A percentile compares a stretch with the other conserved stretches of the same genome.
These are phyloP conservation scores for Albugo laibachii DNA, from an alignment of 352 stramenopile species.

Conservation along the genomic window DNA sequence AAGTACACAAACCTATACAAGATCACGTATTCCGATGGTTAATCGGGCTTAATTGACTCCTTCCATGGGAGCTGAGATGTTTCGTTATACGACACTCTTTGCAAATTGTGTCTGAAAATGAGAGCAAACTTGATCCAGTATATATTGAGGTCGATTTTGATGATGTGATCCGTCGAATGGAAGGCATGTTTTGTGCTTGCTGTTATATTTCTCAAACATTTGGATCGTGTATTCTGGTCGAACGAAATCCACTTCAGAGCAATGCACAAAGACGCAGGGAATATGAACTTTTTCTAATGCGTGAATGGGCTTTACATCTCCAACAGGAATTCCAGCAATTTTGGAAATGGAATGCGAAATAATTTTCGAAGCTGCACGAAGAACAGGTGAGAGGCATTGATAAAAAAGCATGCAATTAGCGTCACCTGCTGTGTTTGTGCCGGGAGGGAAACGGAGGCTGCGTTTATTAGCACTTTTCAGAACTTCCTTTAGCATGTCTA, in stretches of 20 bases:
- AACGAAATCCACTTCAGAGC: slow-evolving; percentile 58
- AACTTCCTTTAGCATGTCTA: slow-evolving; percentile 53
- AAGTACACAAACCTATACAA: no score
- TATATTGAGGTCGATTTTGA: no score
- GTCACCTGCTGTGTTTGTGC: slow-evolving; percentile 28
- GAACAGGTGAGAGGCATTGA: neutral
- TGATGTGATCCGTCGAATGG: no score
- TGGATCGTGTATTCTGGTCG: slow-evolving; percentile 26
- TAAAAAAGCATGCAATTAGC: neutral
- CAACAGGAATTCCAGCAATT: slow-evolving; percentile 28
- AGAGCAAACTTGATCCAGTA: no score
- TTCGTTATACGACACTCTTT: no score
- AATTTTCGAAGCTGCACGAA: slow-evolving; percentile 24
- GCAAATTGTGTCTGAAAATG: no score
- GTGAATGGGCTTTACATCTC: slow-evolving; percentile 29
- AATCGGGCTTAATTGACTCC: no score
- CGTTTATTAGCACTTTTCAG: slow-evolving; percentile 47
- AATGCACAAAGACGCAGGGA: slow-evolving; percentile 44
- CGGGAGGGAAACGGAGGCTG: slow-evolving; percentile 29
- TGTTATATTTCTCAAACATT: slow-evolving; percentile 34
- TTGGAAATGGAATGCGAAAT: slow-evolving; percentile 45
- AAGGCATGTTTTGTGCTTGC: neutral
- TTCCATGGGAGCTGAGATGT: no score
- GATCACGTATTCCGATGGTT: no score
- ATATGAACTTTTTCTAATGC: slow-evolving; percentile 17